Evolutionary conservation across 2,329 filamentous ascomycete species (phyloP), one percentile per base, ranked within the genome.

Genomic region (Alternaria postmessia): DNA sequence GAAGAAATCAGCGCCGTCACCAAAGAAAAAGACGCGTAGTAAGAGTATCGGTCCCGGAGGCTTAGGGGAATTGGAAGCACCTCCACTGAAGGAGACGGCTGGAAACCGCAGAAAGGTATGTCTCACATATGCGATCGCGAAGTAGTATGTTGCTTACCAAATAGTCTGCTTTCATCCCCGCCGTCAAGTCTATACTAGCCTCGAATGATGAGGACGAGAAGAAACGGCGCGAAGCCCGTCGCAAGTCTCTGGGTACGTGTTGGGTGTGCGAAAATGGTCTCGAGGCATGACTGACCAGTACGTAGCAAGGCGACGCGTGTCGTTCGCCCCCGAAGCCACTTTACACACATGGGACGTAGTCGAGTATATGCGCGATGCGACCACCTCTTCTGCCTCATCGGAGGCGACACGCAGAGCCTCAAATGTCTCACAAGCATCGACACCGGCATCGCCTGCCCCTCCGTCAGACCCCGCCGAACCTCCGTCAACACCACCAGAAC

Each of bases 311-410:
- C 89, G 95, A 72, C 89, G 95, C 74, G 95, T 99, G 34, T 98
- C 94, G 0, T 99, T 99, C 79, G 95, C 95, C 5, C 95, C 95
- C 1, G 95, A 99, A 80, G 95, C 95, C 12, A 99, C 95, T 4
- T 85, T 99, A 36, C 95, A 99, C 76, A 99, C 95, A 0, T 98
- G 96, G 85, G 94, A 98, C 74, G 94, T 95, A 57, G 88, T 97
- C 44, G 94, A 98, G 73, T 91, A 94, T 64, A 86, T 89, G 75
- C 93, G 94, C 73, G 94, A 97, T 75, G 92, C 92, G 20, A 96
- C 93, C 1, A 91, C 88, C 11, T 90, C 88, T 7, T 85, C 88
- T 16, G 83, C 86, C 7, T 91, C 91, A 0, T 91, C 89, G 1
- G 91, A 94, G 65, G 88, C 89, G 11, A 92, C 91, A 12, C 84